Evolutionary conservation across 371 early-diverging fungal species (phyloP).

Genomic region (Nematocida ausubeli): DNA sequence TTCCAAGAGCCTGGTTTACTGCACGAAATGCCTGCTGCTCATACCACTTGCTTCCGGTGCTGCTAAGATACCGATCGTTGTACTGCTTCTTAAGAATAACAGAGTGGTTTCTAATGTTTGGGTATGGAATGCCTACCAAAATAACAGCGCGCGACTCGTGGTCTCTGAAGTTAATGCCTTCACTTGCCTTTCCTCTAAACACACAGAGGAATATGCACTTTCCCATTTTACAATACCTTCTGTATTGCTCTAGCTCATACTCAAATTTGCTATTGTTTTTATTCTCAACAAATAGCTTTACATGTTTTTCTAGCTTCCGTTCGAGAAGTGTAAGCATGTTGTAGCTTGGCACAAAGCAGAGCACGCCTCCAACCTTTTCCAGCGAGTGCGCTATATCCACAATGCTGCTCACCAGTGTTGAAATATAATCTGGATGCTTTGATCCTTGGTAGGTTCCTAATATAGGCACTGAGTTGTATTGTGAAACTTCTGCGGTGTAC

Average conservation of each 20-base stretch:
- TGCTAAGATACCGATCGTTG: constrained; percentile 66
- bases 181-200: constrained; percentile 82
- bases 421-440: constrained; percentile 71
- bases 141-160: constrained; percentile 78
- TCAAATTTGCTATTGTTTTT: constrained; percentile 69
- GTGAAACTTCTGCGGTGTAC: neutral
- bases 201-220: constrained; percentile 71
- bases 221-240: constrained; percentile 42
- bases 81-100: constrained; percentile 72
- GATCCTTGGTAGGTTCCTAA: constrained; percentile 69
- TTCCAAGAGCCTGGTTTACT: constrained; percentile 85
- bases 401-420: constrained; percentile 71
- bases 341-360: constrained; percentile 70
- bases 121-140: constrained; percentile 82
- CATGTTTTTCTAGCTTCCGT: constrained; percentile 59
- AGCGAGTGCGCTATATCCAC: constrained; percentile 50
- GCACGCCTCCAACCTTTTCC: constrained; percentile 25
- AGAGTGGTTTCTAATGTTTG: constrained; percentile 71
- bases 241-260: constrained; percentile 68
- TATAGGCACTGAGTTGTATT: constrained; percentile 10
- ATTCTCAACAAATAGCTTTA: constrained; percentile 11
- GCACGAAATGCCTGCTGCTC: constrained; percentile 79
- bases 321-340: constrained; percentile 66
- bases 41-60: constrained; percentile 74
- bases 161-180: constrained; percentile 88